Evolutionary conservation across 164 flowering plant species (phyloP).

Genomic region (Echeveria elegans): DNA sequence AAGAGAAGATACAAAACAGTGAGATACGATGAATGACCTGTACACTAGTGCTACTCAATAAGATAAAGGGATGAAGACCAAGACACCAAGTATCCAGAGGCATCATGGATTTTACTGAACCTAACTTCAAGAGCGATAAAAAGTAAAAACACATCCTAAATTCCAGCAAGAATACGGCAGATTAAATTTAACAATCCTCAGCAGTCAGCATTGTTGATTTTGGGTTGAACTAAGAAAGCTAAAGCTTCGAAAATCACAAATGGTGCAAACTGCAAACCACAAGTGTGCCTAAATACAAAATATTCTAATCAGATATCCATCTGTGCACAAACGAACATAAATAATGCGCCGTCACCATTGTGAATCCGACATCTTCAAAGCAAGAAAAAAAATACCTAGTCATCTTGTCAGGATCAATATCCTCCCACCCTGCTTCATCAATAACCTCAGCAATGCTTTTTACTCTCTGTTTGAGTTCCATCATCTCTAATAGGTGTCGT

Average conservation of each 20-base stretch:
- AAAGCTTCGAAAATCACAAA: background rate
- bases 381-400: slow-evolving; percentile 45
- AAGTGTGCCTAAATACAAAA: background rate
- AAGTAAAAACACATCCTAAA: background rate
- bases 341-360: background rate
- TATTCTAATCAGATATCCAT: background rate
- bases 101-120: background rate
- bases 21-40: background rate
- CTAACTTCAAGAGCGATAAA: background rate
- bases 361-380: background rate
- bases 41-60: background rate
- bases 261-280: background rate
- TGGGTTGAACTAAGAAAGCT: background rate
- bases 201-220: background rate
- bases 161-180: background rate
- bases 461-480: slow-evolving; percentile 75
- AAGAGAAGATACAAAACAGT: background rate
- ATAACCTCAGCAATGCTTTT: slow-evolving; percentile 60
- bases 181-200: too few relatives aligned
- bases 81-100: background rate
- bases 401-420: slow-evolving; percentile 62
- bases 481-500: slow-evolving; percentile 64
- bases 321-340: background rate
- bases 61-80: background rate
- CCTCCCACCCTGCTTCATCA: slow-evolving; percentile 73